Evolutionary conservation across 305 asterid species (phyloP), one percentile per base, ranked within the genome.

Genomic region (Fraxinus latifolia): DNA sequence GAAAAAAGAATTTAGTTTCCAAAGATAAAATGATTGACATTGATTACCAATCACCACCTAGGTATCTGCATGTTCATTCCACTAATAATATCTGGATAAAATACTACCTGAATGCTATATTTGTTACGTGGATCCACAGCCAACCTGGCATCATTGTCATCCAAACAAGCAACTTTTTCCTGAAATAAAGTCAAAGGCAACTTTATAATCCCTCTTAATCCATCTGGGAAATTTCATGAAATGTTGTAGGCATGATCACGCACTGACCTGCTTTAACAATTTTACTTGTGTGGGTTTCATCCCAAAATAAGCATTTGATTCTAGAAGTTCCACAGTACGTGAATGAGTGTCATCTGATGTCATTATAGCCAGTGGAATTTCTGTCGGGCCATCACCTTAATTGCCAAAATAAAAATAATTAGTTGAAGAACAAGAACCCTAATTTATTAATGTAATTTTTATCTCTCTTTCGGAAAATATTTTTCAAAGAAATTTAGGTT

Each of bases 81-180:
- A 47, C 31, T 19, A 44, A 76, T 76, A 68, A 42, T 53, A 81
- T 58, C 62, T 80, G 76, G 72, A 78, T 31, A 71, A 83, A 83
- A 80, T 79, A 71, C 58, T 82, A 94, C 99, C 99, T 96, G 99
- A 83, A 96, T 90, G 85, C 82, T 90, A 83, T 91, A 96, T 89
- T 93, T 94, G 85, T 91, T 92, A 70, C 77, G 87, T 78, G 97
- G 94, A 85, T 96, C 99, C 84, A 93, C 80, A 80, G 99, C 98
- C 80, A 96, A 91, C 83, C 93, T 91, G 34, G 98, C 98, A 87
- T 96, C 98, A 86, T 96, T 96, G 85, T 96, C 98, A 84, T 90
- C 94, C 83, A 96, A 93, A 88, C 99, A 96, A 90, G 99, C 98
- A 92, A 96, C 99, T 88, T 96, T 96, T 91, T 96, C 99, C 99